Evolutionary conservation across 1,284 basidiomycete species (phyloP).

Genomic region (Trichosporon coremiiforme): DNA sequence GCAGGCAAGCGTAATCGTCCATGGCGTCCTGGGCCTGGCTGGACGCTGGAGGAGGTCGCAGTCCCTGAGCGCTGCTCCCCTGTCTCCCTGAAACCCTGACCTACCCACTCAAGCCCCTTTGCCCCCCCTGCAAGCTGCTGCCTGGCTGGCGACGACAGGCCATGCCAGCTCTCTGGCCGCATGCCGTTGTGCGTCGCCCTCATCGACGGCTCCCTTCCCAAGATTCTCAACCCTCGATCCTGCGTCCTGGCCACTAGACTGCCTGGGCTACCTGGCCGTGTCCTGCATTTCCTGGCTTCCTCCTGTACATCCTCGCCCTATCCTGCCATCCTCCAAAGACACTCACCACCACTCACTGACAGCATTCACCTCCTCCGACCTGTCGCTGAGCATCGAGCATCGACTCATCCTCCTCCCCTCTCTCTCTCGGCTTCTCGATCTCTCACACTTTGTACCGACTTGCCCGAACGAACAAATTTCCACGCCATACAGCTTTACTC

Average conservation of each 20-base stretch:
- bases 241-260: not conserved
- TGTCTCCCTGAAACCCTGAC: not conserved
- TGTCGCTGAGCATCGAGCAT: not conserved
- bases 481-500: not conserved
- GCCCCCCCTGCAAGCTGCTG: not conserved
- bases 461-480: not conserved
- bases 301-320: slow-evolving; percentile 2
- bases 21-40: not conserved
- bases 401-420: not conserved
- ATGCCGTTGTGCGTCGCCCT: not conserved
- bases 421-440: not conserved
- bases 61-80: slow-evolving; percentile 1
- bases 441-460: not conserved
- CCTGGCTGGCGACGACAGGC: not conserved
- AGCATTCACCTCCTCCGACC: not conserved
- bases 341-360: not conserved
- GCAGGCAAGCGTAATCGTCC: not conserved
- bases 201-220: not conserved
- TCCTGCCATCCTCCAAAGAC: not conserved
- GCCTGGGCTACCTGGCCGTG: not conserved
- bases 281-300: not conserved
- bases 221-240: not conserved
- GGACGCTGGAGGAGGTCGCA: not conserved
- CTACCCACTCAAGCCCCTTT: slow-evolving; percentile 3
- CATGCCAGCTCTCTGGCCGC: not conserved